phyloP scores from a whole-genome alignment of 2,329 filamentous ascomycete genomes.

The Mycocentrospora acerina region DNA sequence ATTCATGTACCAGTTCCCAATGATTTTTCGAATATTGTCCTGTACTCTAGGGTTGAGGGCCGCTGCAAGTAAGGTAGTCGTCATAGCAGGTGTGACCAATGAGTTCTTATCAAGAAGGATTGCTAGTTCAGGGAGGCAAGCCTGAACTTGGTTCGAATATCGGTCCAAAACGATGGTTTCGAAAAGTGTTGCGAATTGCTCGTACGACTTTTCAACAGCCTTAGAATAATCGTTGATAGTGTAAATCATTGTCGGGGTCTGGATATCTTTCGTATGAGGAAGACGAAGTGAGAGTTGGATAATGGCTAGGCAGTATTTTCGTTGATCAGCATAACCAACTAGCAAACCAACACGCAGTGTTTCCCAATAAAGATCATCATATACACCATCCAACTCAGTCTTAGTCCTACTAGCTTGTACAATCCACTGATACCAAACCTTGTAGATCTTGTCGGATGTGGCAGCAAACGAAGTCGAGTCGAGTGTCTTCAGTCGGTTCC shows the following conservation, averaged over 20 bases:
- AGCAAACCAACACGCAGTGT: slow-evolving; percentile 42
- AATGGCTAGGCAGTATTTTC: slow-evolving; percentile 50
- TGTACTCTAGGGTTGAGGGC: slow-evolving; percentile 46
- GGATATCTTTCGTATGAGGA: slow-evolving; percentile 14
- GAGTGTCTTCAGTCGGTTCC: slow-evolving; percentile 22
- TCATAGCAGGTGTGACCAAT: slow-evolving; percentile 43
- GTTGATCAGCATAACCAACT: slow-evolving; percentile 48
- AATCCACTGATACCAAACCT: slow-evolving; percentile 42
- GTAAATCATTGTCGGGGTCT: slow-evolving; percentile 25
- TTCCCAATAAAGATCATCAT: slow-evolving; percentile 44
- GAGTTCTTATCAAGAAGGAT: slow-evolving; percentile 39
- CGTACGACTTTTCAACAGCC: slow-evolving; percentile 34
- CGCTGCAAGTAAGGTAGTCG: slow-evolving; percentile 45
- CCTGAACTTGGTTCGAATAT: slow-evolving; percentile 52
- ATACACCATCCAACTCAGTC: slow-evolving; percentile 22
- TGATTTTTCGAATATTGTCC: slow-evolving; percentile 49
- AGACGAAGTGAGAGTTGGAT: slow-evolving; percentile 42
- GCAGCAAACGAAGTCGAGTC: slow-evolving; percentile 16
- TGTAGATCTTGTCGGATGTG: slow-evolving; percentile 27
- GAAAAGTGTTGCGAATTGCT: slow-evolving; percentile 48
- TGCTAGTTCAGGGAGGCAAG: slow-evolving; percentile 47
- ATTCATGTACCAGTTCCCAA: slow-evolving; percentile 49
- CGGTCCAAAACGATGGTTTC: slow-evolving; percentile 52
- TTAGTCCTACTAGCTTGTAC: slow-evolving; percentile 18
- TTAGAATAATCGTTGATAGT: slow-evolving; percentile 8